These are phyloP conservation scores for Pseudogymnoascus sp. DNA, from an alignment of 2,329 filamentous ascomycete species.

Conservation along the genomic window DNA sequence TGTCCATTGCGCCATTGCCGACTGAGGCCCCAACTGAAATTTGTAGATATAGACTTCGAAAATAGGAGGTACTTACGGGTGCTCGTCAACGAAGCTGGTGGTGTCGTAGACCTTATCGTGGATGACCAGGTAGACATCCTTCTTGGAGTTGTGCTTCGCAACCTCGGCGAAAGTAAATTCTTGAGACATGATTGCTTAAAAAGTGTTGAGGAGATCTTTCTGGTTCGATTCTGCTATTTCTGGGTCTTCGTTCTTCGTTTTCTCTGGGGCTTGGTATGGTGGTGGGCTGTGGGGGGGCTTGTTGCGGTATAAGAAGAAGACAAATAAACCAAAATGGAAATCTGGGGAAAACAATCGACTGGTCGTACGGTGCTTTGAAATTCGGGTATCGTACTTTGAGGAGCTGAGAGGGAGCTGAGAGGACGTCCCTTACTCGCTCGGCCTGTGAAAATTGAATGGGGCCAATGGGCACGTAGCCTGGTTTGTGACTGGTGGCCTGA, in stretches of 20 bases:
- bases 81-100: conserved; percentile 89
- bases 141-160: conserved; percentile 82
- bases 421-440: not conserved
- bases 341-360: conserved; percentile 6
- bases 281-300: not conserved
- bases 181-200: conserved; percentile 39
- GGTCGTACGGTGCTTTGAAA: conserved; percentile 7
- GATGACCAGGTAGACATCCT: conserved; percentile 83
- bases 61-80: conserved; percentile 56
- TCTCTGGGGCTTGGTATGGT: not conserved
- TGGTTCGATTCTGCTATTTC: not conserved
- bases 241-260: not conserved
- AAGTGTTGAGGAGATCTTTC: not conserved
- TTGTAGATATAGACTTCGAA: not conserved
- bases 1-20: not conserved
- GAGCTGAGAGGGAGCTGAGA: not conserved
- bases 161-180: conserved; percentile 74
- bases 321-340: conserved; percentile 7
- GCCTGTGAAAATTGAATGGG: conserved; percentile 7
- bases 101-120: conserved; percentile 95
- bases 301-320: conserved; percentile 4
- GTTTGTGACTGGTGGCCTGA: not conserved
- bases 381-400: not conserved
- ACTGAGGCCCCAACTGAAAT: not conserved
- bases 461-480: not conserved